Base-by-base conservation (phyloP, 2,329 filamentous ascomycete genomes). In the Fusarium sp. region DNA sequence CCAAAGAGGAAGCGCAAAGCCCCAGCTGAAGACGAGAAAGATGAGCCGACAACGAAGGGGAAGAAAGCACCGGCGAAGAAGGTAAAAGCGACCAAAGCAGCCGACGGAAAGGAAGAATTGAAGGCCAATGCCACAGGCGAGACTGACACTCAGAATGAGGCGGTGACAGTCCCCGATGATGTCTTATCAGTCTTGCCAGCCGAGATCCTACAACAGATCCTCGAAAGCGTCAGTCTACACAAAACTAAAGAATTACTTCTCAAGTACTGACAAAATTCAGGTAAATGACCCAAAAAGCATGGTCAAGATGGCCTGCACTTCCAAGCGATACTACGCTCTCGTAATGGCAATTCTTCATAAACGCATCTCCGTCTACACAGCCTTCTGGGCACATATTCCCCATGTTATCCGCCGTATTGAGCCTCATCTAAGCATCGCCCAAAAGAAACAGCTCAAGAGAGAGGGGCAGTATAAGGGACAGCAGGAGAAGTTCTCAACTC, bases 291-390 rank as follows among this genome's bases (percentile, higher is more conserved):
- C 33, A 6, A 20, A 10, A 31, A 45, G 20, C 1, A 36, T 71
- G 56, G 3, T 67, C n/a, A 52, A 20, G 4, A 12, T 71, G 20
- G 67, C 67, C 11, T 20, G 45, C 10, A 71, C 67, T 0, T 71
- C 66, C 8, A 58, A 55, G 25, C 15, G 56, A 14, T 39, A 62
- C 8, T 71, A 67, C 15, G 33, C 53, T 3, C 3, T 62, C 9
- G 33, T 35, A 10, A 55, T 55, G 62, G 17, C 56, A 3, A 18
- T 55, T 7, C 39, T 67, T 6, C 57, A 67, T 11, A 63, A 53
- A 1, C 52, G 45, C 18, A 36, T 67, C 27, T 22, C 61, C 3
- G 38, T 71, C 35, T 7, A 14, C 20, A 27, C 41, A 8, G 2
- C 1, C 7, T 57, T 29, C 17, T 44, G 25, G 39, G 12, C 39